Conservation (phyloP, 2,329 filamentous ascomycete genomes). For the Diaporthe citrichinensis region DNA sequence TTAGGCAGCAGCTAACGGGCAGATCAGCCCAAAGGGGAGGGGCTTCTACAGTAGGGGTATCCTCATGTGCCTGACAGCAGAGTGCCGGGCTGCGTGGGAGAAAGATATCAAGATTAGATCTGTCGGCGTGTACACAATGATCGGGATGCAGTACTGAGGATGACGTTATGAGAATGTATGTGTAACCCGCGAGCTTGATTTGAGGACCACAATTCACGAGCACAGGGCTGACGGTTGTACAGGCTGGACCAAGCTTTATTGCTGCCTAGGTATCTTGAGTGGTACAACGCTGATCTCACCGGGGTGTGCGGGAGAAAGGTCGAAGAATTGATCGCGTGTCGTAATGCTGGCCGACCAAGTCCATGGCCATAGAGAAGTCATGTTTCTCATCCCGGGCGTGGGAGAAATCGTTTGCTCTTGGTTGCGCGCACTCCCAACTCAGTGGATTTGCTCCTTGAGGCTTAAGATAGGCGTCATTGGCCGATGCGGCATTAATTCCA, state of each 20-base stretch:
- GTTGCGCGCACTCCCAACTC: neutral
- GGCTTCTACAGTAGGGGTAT: neutral
- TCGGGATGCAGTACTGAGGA: neutral
- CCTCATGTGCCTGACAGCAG: neutral
- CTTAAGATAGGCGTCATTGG: neutral
- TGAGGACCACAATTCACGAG: neutral
- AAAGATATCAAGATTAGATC: neutral
- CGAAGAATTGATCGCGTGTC: too few species aligned
- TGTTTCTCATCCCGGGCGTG: too few species aligned
- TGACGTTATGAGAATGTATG: neutral
- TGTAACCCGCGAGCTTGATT: neutral
- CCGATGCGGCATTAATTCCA: neutral
- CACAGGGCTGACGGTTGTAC: neutral
- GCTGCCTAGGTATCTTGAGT: neutral
- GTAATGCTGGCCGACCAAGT: neutral
- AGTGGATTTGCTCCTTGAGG: neutral
- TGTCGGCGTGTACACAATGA: too few species aligned
- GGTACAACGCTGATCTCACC: neutral
- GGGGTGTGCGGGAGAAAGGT: neutral
- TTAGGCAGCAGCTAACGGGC: neutral
- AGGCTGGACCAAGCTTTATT: neutral
- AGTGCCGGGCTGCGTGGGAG: neutral
- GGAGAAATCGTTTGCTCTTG: neutral
- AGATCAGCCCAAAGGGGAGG: neutral
- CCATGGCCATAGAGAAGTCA: neutral